phyloP scores from a whole-genome alignment of 2,329 filamentous ascomycete species.

The Pezicula rhizophila region DNA sequence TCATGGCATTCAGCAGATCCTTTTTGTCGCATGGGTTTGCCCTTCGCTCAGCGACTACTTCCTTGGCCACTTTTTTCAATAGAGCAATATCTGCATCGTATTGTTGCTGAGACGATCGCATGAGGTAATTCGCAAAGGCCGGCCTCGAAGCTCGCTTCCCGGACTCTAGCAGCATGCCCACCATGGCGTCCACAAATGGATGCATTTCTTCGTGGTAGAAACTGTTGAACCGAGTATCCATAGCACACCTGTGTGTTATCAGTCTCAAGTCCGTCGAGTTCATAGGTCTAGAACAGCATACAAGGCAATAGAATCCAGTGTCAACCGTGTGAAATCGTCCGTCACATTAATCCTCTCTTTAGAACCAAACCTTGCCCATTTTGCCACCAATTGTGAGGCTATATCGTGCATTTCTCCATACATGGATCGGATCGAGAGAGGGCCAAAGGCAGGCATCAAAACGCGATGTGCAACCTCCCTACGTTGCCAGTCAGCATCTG shows the following conservation, averaged over 20 bases:
- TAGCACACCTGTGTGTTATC: constrained; percentile 32
- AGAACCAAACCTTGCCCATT: constrained; percentile 59
- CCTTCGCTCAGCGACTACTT: constrained; percentile 55
- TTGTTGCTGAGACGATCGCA: constrained; percentile 35
- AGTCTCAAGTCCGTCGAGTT: neutral
- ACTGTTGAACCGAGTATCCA: constrained; percentile 69
- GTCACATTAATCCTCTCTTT: constrained; percentile 48
- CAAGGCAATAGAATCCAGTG: constrained; percentile 59
- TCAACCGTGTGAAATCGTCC: constrained; percentile 68
- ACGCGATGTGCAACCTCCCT: constrained; percentile 58
- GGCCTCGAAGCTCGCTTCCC: constrained; percentile 44
- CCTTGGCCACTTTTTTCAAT: constrained; percentile 48
- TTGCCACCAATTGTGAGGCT: constrained; percentile 56
- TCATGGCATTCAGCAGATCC: constrained; percentile 65
- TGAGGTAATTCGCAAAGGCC: constrained; percentile 40
- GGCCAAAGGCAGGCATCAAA: constrained; percentile 63
- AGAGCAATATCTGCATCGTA: constrained; percentile 48
- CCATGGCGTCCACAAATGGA: constrained; percentile 64
- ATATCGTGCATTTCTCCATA: constrained; percentile 64
- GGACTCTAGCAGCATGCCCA: constrained; percentile 52
- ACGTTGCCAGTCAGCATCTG: too few species aligned
- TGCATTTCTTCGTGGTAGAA: constrained; percentile 66
- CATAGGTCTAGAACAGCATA: constrained; percentile 2
- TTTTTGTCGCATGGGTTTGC: constrained; percentile 50
- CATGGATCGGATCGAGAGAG: constrained; percentile 60